A percentile compares a stretch with the other conserved stretches of the same genome.
phyloP scores from a whole-genome alignment of 768 basidiomycete species.

The Kwoniella mangroviensis region DNA sequence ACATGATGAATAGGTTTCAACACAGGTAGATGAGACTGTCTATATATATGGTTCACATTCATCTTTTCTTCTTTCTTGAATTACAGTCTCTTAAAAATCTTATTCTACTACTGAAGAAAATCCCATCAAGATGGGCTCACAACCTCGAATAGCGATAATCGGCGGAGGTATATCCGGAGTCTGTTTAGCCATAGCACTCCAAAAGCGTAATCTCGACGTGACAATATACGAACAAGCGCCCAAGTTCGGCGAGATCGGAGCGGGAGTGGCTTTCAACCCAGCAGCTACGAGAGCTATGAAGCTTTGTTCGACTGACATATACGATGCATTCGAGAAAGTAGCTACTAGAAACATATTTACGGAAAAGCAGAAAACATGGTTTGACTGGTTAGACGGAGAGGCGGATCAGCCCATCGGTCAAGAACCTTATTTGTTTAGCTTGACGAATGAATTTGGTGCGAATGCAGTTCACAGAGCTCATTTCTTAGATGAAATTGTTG shows the following conservation, averaged over 20 bases:
- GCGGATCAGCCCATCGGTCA: not conserved
- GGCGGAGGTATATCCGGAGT: not conserved
- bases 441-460: not conserved
- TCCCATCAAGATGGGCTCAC: not conserved
- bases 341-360: not conserved
- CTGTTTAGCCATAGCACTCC: not conserved
- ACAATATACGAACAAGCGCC: not conserved
- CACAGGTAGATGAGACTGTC: too few relatives aligned
- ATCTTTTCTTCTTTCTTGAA: too few relatives aligned
- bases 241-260: not conserved
- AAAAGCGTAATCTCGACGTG: not conserved
- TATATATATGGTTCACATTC: too few relatives aligned
- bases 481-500: conserved; percentile 1
- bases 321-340: not conserved
- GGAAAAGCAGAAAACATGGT: not conserved
- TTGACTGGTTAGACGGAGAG: not conserved
- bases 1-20: not conserved
- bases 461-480: not conserved
- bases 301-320: not conserved
- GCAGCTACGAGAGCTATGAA: not conserved
- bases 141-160: not conserved
- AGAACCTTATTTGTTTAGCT: not conserved
- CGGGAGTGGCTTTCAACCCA: not conserved
- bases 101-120: not conserved
- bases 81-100: too few relatives aligned